These are phyloP conservation scores for Trichoderma guizhouense DNA, from an alignment of 2,329 filamentous ascomycete species.

Conservation along the genomic window DNA sequence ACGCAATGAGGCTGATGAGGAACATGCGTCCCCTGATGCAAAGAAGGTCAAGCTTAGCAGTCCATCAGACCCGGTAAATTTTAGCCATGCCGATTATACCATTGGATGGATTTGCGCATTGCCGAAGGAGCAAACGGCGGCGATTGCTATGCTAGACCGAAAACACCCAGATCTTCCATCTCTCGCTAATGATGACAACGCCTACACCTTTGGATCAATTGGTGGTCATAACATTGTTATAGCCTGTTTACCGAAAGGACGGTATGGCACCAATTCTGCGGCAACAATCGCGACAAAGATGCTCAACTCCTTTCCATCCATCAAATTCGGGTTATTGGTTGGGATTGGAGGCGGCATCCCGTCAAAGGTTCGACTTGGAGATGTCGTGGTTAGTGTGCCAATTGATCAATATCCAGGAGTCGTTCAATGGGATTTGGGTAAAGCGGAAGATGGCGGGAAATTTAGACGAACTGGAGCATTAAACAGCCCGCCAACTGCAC, in stretches of 20 bases:
- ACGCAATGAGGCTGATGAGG: background rate
- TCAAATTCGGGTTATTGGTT: background rate
- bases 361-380: background rate
- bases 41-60: background rate
- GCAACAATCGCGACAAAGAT: background rate
- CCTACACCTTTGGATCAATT: background rate
- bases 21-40: background rate
- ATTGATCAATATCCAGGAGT: background rate
- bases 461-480: background rate
- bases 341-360: background rate
- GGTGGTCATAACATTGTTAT: background rate
- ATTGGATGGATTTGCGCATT: background rate
- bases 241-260: background rate
- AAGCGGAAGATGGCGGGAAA: background rate
- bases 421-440: background rate
- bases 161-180: background rate
- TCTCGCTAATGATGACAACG: background rate
- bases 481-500: background rate
- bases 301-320: background rate
- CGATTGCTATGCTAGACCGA: background rate
- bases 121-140: background rate
- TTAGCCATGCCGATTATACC: slow-evolving; percentile 16
- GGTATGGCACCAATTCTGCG: background rate
- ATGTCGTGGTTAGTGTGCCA: background rate
- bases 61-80: accelerated